These are phyloP conservation scores for Cryphonectria japonica DNA, from an alignment of 2,329 filamentous ascomycete genomes.

Conservation along the genomic window DNA sequence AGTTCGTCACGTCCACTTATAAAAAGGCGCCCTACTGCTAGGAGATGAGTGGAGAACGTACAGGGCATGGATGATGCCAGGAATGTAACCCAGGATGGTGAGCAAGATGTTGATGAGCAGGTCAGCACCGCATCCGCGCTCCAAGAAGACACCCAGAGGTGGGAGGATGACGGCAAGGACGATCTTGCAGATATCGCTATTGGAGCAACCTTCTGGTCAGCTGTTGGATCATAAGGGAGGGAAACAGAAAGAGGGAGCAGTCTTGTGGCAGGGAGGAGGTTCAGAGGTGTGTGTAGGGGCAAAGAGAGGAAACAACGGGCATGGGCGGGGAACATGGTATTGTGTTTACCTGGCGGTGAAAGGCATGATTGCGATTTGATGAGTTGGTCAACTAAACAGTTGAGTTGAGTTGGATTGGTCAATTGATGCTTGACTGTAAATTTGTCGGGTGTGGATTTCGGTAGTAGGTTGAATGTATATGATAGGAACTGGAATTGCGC, in stretches of 20 bases:
- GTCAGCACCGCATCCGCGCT: conserved; percentile 85
- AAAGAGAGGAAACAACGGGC: background rate
- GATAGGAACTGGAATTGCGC: background rate
- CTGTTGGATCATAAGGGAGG: background rate
- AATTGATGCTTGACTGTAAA: background rate
- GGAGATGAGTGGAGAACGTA: conserved; percentile 41
- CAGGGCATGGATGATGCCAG: conserved; percentile 89
- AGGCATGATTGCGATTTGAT: conserved; percentile 51
- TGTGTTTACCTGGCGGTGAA: conserved; percentile 60
- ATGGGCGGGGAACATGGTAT: background rate
- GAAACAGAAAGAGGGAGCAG: background rate
- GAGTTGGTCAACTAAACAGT: background rate
- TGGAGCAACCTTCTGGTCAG: background rate
- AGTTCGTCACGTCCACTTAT: conserved; percentile 10
- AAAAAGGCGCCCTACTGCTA: background rate
- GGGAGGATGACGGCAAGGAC: conserved; percentile 89
- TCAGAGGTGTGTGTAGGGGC: background rate
- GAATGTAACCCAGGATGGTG: conserved; percentile 73
- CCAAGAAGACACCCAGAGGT: conserved; percentile 90
- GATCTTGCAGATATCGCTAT: conserved; percentile 65
- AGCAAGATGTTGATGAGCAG: conserved; percentile 91
- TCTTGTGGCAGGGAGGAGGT: too few relatives aligned
- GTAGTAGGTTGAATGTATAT: background rate
- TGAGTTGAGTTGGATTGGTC: background rate
- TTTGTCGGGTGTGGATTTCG: background rate